phyloP scores from a whole-genome alignment of 495 filamentous ascomycete species.

The Aspergillus olivimuriae region DNA sequence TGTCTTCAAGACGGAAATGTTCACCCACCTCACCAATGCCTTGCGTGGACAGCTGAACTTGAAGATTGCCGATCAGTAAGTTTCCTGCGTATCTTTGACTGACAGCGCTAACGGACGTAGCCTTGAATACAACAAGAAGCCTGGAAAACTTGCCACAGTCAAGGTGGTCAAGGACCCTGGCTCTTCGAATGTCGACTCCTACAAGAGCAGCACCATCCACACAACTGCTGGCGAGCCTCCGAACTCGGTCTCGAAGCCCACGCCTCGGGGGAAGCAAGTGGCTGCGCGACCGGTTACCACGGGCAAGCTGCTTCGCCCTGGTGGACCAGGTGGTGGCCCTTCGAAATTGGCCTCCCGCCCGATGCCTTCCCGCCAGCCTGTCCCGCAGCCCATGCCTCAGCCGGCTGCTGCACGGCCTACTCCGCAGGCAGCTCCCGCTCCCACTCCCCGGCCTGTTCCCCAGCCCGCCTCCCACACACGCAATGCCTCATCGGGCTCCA shows the following conservation, averaged over 20 bases:
- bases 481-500: conserved; percentile 46
- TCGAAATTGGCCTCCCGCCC: conserved; percentile 57
- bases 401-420: conserved; percentile 40
- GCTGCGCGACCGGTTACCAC: conserved; percentile 80
- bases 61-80: conserved; percentile 65
- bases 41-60: conserved; percentile 75
- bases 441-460: conserved; percentile 26
- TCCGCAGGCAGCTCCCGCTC: conserved; percentile 33
- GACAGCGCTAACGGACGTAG: conserved; percentile 30
- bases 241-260: conserved; percentile 75
- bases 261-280: conserved; percentile 76
- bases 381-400: conserved; percentile 36
- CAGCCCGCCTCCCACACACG: conserved; percentile 47
- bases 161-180: conserved; percentile 85
- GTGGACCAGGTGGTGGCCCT: conserved; percentile 76
- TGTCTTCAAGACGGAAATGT: conserved; percentile 94
- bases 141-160: conserved; percentile 78
- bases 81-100: too few species aligned
- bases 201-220: conserved; percentile 91
- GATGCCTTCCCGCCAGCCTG: conserved; percentile 40
- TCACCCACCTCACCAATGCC: conserved; percentile 74
- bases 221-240: conserved; percentile 78
- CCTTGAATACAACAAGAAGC: conserved; percentile 98
- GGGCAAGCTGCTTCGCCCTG: conserved; percentile 84
- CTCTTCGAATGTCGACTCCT: conserved; percentile 65